These are phyloP conservation scores for Aspergillus incahuasiensis DNA, from an alignment of 495 filamentous ascomycete species.

Conservation along the genomic window DNA sequence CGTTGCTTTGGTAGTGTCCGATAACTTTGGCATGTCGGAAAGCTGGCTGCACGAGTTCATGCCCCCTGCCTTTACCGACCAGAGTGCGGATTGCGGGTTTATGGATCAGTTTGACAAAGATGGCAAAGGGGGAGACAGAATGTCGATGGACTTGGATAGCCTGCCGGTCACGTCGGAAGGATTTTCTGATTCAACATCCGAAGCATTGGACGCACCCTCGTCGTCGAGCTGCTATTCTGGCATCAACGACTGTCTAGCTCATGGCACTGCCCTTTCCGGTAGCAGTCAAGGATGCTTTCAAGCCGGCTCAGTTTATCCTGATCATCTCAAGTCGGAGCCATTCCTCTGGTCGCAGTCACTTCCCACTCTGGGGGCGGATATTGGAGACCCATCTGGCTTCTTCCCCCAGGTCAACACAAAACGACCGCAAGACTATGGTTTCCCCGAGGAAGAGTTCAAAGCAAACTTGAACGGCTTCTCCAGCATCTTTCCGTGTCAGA, in stretches of 20 bases:
- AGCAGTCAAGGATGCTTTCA: not conserved
- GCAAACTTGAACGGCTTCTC: not conserved
- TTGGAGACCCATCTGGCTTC: constrained; percentile 1
- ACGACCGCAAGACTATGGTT: not conserved
- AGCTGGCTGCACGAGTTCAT: constrained; percentile 33
- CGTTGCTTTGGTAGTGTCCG: constrained; percentile 11
- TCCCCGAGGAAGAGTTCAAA: constrained; percentile 1
- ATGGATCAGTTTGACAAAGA: constrained; percentile 13
- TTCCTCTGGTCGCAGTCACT: constrained; percentile 14
- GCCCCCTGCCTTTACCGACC: constrained; percentile 16
- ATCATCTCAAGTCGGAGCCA: constrained; percentile 4
- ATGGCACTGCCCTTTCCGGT: not conserved
- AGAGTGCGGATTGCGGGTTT: constrained; percentile 11
- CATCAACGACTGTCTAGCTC: not conserved
- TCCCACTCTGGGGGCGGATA: not conserved
- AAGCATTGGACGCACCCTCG: constrained; percentile 1
- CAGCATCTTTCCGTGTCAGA: constrained; percentile 17
- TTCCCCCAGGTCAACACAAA: not conserved
- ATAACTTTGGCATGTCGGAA: constrained; percentile 25
- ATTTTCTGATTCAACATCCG: not conserved
- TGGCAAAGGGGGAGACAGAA: not conserved
- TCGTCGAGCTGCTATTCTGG: constrained; percentile 1
- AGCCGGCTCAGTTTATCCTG: not conserved
- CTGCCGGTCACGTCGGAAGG: not conserved
- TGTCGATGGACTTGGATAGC: not conserved